Percentiles rank a stretch among this genome's conserved stretches.
Conservation (phyloP, 129 eudicot species). For the Apium graveolens region DNA sequence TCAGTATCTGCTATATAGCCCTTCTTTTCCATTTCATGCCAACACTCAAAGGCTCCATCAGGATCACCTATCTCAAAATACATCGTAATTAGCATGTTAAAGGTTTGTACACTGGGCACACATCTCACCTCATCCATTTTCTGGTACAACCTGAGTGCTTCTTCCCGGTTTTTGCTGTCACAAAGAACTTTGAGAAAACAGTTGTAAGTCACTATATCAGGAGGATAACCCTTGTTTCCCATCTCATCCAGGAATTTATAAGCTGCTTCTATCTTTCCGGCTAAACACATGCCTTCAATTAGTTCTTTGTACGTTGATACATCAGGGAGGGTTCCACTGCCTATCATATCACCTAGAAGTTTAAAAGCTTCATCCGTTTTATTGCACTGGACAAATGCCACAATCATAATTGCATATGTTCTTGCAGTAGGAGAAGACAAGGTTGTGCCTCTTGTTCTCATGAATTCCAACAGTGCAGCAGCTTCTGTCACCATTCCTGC, state of each 20-base stretch:
- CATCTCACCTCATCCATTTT: constrained; percentile 64
- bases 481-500: constrained; percentile 78
- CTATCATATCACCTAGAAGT: constrained; percentile 58
- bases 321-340: constrained; percentile 80
- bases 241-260: constrained; percentile 74
- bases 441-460: constrained; percentile 59
- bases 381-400: constrained; percentile 54
- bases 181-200: constrained; percentile 90
- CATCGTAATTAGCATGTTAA: constrained; percentile 66
- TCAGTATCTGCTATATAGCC: constrained; percentile 55
- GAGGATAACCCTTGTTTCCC: constrained; percentile 75
- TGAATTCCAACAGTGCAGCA: constrained; percentile 48
- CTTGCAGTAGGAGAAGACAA: constrained; percentile 82
- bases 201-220: constrained; percentile 83
- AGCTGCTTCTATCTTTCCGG: constrained; percentile 63
- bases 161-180: constrained; percentile 53
- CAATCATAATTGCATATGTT: constrained; percentile 70
- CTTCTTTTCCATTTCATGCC: constrained; percentile 67
- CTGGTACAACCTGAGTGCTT: constrained; percentile 46
- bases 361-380: constrained; percentile 55
- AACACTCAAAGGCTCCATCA: constrained; percentile 59
- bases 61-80: constrained; percentile 53
- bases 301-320: constrained; percentile 81
- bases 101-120: constrained; percentile 79
- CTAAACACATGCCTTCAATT: constrained; percentile 73